Evolutionary conservation across 2,329 filamentous ascomycete species (phyloP).

Genomic region (Aspergillus pseudonomiae): DNA sequence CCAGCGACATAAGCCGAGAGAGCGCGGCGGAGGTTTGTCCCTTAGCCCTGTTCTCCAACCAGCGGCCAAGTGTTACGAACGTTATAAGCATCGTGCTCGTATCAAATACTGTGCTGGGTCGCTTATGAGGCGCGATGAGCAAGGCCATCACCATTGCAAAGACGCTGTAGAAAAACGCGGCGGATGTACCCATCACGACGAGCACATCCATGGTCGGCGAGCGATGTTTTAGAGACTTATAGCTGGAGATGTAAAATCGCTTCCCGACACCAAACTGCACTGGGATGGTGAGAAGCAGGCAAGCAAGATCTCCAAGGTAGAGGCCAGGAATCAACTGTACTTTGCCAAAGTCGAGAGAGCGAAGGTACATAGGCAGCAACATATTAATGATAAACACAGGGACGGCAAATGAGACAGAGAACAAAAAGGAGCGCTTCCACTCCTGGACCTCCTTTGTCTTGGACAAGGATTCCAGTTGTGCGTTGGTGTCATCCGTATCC

Average conservation of each 20-base stretch:
- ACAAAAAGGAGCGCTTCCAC: constrained; percentile 80
- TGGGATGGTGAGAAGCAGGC: constrained; percentile 81
- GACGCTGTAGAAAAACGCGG: constrained; percentile 94
- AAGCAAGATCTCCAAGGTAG: constrained; percentile 85
- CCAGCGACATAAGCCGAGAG: constrained; percentile 90
- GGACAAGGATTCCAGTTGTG: constrained; percentile 90
- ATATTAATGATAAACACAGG: constrained; percentile 93
- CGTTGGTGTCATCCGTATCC: constrained; percentile 93
- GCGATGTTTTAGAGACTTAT: constrained; percentile 84
- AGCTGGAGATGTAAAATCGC: constrained; percentile 93
- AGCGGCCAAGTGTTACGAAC: constrained; percentile 88
- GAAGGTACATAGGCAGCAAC: constrained; percentile 85
- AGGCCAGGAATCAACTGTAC: constrained; percentile 70
- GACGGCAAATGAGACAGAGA: constrained; percentile 78
- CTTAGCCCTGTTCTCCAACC: constrained; percentile 91
- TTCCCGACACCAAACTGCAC: constrained; percentile 96
- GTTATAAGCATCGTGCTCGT: constrained; percentile 98
- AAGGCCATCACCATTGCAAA: constrained; percentile 85
- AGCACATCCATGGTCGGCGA: constrained; percentile 98
- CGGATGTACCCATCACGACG: constrained; percentile 88
- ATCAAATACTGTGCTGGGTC: constrained; percentile 90
- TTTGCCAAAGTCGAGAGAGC: constrained; percentile 74
- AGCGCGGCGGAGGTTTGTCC: constrained; percentile 94
- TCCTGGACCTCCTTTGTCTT: constrained; percentile 96
- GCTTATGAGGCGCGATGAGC: constrained; percentile 70